phyloP scores from a whole-genome alignment of 495 filamentous ascomycete genomes.

The Poronia punctata region DNA sequence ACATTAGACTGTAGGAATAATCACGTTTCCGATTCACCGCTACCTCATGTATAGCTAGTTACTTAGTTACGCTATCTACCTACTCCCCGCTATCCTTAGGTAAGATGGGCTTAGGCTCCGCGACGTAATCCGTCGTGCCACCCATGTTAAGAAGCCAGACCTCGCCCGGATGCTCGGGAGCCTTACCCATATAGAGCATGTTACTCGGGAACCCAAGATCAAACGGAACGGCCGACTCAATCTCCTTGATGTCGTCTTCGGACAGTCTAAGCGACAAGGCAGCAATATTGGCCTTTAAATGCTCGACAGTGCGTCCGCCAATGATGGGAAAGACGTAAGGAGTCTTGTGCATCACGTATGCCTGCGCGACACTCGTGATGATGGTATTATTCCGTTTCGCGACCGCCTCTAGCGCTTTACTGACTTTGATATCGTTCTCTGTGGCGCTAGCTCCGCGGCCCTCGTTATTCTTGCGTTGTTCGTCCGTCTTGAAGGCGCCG shows the following conservation, averaged over 20 bases:
- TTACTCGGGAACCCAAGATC: slow-evolving; percentile 55
- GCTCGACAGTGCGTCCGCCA: slow-evolving; percentile 52
- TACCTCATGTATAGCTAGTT: too few relatives aligned
- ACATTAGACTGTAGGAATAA: too few relatives aligned
- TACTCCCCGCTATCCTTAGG: slow-evolving; percentile 26
- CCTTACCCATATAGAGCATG: slow-evolving; percentile 42
- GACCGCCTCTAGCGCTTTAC: slow-evolving; percentile 50
- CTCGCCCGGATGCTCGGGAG: slow-evolving; percentile 34
- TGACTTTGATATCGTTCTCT: slow-evolving; percentile 44
- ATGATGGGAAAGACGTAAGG: slow-evolving; percentile 74
- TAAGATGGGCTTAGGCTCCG: slow-evolving; percentile 24
- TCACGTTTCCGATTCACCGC: too few relatives aligned
- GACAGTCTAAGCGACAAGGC: slow-evolving; percentile 51
- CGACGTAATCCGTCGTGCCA: slow-evolving; percentile 43
- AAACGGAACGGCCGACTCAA: slow-evolving; percentile 55
- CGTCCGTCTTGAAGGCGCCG: slow-evolving; percentile 56
- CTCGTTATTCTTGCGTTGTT: slow-evolving; percentile 26
- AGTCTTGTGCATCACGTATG: slow-evolving; percentile 67
- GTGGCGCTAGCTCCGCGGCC: slow-evolving; percentile 18
- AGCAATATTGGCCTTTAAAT: slow-evolving; percentile 62
- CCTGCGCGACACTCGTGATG: slow-evolving; percentile 57
- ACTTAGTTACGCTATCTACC: too few relatives aligned
- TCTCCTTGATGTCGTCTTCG: slow-evolving; percentile 56
- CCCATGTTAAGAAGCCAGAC: slow-evolving; percentile 34
- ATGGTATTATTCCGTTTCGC: slow-evolving; percentile 45